Evolutionary conservation across 2,329 filamentous ascomycete genomes (phyloP), one percentile per base, ranked within the genome.

Genomic region (Aspergillus luchuensis): DNA sequence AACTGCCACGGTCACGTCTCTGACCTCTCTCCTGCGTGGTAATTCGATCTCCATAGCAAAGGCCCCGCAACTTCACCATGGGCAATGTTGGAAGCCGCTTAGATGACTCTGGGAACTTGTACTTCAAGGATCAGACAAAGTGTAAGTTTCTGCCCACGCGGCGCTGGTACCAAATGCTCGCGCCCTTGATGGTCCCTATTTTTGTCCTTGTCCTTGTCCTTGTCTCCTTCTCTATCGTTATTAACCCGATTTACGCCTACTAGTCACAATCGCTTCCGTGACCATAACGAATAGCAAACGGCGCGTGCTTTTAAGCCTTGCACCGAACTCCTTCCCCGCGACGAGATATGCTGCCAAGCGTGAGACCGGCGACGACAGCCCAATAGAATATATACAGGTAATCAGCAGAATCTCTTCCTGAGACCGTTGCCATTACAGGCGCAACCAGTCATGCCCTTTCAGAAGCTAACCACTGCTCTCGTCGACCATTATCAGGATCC

Each of bases 381-480:
- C 91, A 7, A 83, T 97, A 66, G 94, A 98, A 80, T 99, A 92
- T 79, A 86, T 99, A 47, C 94, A 97, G 87, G 93, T 96, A 82
- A 55, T 17, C 28, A 13, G n/a, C 33, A 5, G 5, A 17, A 48
- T 49, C 17, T 25, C 11, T 11, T 11, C 17, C 11, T 39, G 15
- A 21, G 28, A 5, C n/a, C n/a, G 4, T n/a, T 5, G 11, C 8
- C 19, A 25, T 13, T 28, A 5, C 41, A 49, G 21, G 38, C n/a
- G 10, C 25, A 28, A 28, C n/a, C 43, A 7, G 38, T 8, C 3
- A 15, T 19, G 11, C 10, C 13, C 17, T 23, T 21, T 8, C 25
- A 13, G 48, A 53, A 11, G 21, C 39, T 56, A 48, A 51, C 59
- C 6, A 50, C 49, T 41, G 47, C 80, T 77, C 51, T 47, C 38